A percentile compares a stretch with the other conserved stretches of the same genome.
These are phyloP conservation scores for Venturia pyrina DNA, from an alignment of 2,329 filamentous ascomycete species.

Conservation along the genomic window DNA sequence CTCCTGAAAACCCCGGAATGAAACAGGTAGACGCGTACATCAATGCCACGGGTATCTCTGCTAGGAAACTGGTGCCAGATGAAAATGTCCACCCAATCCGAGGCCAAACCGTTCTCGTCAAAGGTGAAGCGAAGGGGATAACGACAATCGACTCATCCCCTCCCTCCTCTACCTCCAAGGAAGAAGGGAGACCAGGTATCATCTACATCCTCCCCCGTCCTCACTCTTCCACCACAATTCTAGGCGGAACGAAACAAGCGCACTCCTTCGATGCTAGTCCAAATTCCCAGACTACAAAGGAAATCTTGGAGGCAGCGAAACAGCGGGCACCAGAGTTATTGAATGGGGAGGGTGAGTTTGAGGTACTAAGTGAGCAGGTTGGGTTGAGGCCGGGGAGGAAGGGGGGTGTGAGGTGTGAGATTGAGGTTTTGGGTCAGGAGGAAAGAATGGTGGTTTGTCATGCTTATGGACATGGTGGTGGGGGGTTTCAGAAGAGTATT, in stretches of 20 bases:
- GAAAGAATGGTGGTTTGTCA: constrained; percentile 27
- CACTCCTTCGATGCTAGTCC: constrained; percentile 22
- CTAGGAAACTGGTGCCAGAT: constrained; percentile 27
- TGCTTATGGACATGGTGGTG: constrained; percentile 39
- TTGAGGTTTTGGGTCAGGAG: constrained; percentile 26
- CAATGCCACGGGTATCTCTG: constrained; percentile 35
- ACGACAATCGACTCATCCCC: constrained; percentile 18
- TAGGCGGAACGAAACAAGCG: constrained; percentile 36
- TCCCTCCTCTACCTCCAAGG: background rate
- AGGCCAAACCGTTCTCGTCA: constrained; percentile 37
- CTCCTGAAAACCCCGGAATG: background rate
- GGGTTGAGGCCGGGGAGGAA: constrained; percentile 35
- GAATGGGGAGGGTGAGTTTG: constrained; percentile 28
- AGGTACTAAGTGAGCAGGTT: constrained; percentile 33
- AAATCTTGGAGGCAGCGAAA: constrained; percentile 28
- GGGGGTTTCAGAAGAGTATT: constrained; percentile 24
- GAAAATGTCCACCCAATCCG: constrained; percentile 30
- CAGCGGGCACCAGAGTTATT: constrained; percentile 27
- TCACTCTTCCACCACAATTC: constrained; percentile 30
- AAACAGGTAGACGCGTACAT: constrained; percentile 22
- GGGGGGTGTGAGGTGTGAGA: constrained; percentile 34
- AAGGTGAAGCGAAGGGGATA: constrained; percentile 28
- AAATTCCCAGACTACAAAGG: constrained; percentile 19
- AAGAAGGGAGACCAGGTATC: constrained; percentile 20
- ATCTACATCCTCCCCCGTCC: constrained; percentile 35